Conservation (phyloP, 2,329 filamentous ascomycete species). For the Arthroderma sp. region DNA sequence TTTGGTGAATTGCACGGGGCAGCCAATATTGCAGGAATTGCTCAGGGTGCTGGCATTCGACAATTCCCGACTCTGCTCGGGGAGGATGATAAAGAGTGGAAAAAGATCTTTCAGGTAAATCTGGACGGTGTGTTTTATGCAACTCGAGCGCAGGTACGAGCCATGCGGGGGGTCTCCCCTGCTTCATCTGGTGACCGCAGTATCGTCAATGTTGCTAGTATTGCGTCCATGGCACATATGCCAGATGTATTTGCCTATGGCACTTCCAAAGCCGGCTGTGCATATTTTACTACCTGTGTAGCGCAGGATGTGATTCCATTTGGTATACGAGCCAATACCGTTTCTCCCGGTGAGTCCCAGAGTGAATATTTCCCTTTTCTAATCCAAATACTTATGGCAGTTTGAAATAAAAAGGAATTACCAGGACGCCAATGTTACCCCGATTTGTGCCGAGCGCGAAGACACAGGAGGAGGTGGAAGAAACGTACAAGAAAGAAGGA, state of each 20-base stretch:
- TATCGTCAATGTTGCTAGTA: not conserved
- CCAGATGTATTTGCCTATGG: constrained; percentile 2
- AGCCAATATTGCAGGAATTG: not conserved
- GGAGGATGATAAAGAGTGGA: not conserved
- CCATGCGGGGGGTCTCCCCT: not conserved
- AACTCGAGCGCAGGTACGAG: not conserved
- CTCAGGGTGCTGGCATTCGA: not conserved
- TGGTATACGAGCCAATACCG: not conserved
- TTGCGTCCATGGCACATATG: not conserved
- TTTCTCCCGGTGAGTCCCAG: not conserved
- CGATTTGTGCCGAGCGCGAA: not conserved
- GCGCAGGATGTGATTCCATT: not conserved
- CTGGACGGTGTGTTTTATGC: not conserved
- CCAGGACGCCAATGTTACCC: not conserved
- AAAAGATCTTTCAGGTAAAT: not conserved
- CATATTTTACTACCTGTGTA: constrained; percentile 1
- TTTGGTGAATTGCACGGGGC: constrained; percentile 1
- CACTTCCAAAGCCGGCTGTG: not conserved
- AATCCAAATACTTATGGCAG: not conserved
- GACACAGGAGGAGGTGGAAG: not conserved
- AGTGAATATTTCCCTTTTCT: no score
- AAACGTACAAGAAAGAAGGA: constrained; percentile 1
- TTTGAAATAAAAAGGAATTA: not conserved
- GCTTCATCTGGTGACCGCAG: not conserved
- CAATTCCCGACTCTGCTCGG: not conserved